phyloP scores from a whole-genome alignment of 306 rosid genomes.

The Psophocarpus tetragonolobus region DNA sequence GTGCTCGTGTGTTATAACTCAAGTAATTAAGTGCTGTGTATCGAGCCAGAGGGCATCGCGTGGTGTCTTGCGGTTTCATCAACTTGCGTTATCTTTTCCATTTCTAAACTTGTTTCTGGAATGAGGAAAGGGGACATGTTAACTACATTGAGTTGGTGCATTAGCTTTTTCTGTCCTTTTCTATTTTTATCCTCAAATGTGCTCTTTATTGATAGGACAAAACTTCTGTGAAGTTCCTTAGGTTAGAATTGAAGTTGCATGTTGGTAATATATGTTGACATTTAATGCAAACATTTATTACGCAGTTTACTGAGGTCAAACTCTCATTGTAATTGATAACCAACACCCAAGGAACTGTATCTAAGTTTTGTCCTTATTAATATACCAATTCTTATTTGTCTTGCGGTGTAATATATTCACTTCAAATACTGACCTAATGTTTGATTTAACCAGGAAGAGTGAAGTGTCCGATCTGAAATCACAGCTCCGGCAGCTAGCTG shows the following conservation, averaged over 20 bases:
- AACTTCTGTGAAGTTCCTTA: background rate
- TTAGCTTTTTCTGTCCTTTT: background rate
- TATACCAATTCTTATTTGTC: background rate
- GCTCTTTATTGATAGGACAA: background rate
- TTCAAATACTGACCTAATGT: constrained; percentile 21
- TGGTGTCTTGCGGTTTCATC: background rate
- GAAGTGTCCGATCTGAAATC: constrained; percentile 92
- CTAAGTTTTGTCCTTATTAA: background rate
- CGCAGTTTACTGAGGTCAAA: background rate
- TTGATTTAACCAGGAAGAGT: constrained; percentile 67
- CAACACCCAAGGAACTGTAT: background rate
- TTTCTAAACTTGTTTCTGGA: constrained; percentile 19
- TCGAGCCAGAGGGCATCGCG: background rate
- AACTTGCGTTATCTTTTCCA: background rate
- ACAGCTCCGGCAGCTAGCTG: constrained; percentile 98
- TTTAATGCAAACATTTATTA: background rate
- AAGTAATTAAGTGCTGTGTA: background rate
- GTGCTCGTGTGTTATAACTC: background rate
- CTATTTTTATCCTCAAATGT: background rate
- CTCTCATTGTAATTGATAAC: background rate
- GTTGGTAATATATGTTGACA: background rate
- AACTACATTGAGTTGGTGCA: constrained; percentile 37
- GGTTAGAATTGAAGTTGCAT: background rate
- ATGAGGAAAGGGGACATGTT: constrained; percentile 26
- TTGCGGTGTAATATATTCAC: background rate